phyloP scores from a whole-genome alignment of 148 eudicot species.

The Hydrangea macrophylla region DNA sequence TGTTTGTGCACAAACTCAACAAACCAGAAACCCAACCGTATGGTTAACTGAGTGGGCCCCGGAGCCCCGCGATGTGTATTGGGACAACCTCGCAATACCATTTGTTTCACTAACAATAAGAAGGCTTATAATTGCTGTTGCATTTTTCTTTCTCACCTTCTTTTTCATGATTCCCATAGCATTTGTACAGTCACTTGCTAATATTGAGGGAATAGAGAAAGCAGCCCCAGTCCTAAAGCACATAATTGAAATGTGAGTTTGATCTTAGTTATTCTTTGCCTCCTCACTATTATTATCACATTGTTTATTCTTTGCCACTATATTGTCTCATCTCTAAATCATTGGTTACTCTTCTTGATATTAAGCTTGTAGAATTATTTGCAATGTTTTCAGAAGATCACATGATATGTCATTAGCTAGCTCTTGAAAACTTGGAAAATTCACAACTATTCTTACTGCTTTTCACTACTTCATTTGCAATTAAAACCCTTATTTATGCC shows the following conservation, averaged over 20 bases:
- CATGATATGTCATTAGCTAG: neutral
- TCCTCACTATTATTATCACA: neutral
- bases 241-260: slow-evolving; percentile 53
- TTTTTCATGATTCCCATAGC: slow-evolving; percentile 73
- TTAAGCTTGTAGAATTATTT: neutral
- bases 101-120: slow-evolving; percentile 51
- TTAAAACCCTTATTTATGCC: neutral
- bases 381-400: neutral
- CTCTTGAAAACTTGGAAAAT: neutral
- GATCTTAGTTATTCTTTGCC: slow-evolving; percentile 8
- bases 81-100: slow-evolving; percentile 64
- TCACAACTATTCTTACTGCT: neutral
- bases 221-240: slow-evolving; percentile 54
- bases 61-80: slow-evolving; percentile 70
- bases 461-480: neutral
- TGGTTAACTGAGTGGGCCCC: slow-evolving; percentile 71
- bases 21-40: slow-evolving; percentile 50
- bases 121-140: slow-evolving; percentile 51
- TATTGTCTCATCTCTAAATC: neutral
- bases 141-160: slow-evolving; percentile 71
- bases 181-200: slow-evolving; percentile 65
- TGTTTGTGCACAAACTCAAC: slow-evolving; percentile 64
- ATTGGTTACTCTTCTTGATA: neutral
- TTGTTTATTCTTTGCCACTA: neutral
- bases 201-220: slow-evolving; percentile 60